A percentile compares a stretch with the other conserved stretches of the same genome.
phyloP scores from a whole-genome alignment of 257 asterid species.

The Prunella vulgaris region DNA sequence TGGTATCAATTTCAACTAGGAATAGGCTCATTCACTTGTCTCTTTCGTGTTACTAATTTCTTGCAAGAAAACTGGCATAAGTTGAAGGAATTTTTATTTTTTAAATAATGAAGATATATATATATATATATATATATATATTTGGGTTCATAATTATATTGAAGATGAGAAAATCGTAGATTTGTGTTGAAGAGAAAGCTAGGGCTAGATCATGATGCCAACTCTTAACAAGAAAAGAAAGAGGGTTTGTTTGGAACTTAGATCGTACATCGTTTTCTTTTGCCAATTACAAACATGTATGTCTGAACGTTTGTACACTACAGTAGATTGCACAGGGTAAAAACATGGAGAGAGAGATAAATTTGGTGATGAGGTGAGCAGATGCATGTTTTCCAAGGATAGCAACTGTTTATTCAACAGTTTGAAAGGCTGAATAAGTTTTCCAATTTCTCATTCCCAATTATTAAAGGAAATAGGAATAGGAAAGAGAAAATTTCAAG shows the following conservation, averaged over 20 bases:
- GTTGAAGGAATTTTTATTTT: neutral
- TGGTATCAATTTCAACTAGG: neutral
- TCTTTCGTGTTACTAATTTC: slow-evolving; percentile 12
- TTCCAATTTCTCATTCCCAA: neutral
- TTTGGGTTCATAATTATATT: neutral
- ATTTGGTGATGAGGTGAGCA: no score
- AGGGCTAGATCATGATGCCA: slow-evolving; percentile 27
- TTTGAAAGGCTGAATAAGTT: slow-evolving; percentile 22
- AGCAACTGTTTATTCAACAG: slow-evolving; percentile 26
- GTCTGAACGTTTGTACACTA: neutral
- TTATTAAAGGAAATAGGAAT: neutral
- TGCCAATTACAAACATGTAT: slow-evolving; percentile 22
- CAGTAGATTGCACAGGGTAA: neutral
- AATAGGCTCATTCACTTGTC: neutral
- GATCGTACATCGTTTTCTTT: slow-evolving; percentile 31
- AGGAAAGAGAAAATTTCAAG: neutral
- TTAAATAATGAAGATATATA: neutral
- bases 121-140: no score
- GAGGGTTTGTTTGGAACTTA: slow-evolving; percentile 21
- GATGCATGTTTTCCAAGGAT: slow-evolving; percentile 23
- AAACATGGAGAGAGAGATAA: neutral
- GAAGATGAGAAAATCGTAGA: neutral
- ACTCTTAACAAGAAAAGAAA: slow-evolving; percentile 35
- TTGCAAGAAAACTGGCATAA: slow-evolving; percentile 27
- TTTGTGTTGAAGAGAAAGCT: neutral